These are phyloP conservation scores for Serendipita sp. DNA, from an alignment of 768 basidiomycete species.

Conservation along the genomic window DNA sequence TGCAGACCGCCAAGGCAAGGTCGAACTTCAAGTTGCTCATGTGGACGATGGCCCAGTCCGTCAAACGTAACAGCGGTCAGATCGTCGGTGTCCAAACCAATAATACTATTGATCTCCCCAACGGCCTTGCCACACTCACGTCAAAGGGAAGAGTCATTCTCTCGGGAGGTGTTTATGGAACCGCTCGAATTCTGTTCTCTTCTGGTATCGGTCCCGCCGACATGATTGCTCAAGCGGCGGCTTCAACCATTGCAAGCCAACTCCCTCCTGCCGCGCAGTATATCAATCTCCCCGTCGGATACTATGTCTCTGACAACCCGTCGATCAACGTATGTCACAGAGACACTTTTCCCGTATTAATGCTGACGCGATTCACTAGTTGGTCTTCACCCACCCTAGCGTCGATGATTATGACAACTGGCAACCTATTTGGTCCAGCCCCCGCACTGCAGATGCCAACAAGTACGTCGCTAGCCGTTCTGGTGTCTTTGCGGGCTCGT, in stretches of 20 bases:
- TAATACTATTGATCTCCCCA: slow-evolving; percentile 37
- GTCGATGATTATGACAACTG: slow-evolving; percentile 54
- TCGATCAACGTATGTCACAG: slow-evolving; percentile 30
- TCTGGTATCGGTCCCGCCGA: slow-evolving; percentile 47
- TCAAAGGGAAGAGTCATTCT: slow-evolving; percentile 44
- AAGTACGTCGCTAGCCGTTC: slow-evolving; percentile 36
- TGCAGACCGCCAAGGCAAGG: slow-evolving; percentile 37
- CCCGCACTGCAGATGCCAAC: slow-evolving; percentile 36
- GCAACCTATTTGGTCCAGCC: slow-evolving; percentile 36
- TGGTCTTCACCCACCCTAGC: slow-evolving; percentile 47
- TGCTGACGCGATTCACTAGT: not conserved
- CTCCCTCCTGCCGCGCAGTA: slow-evolving; percentile 34
- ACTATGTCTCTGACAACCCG: slow-evolving; percentile 40
- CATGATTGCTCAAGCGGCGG: slow-evolving; percentile 34
- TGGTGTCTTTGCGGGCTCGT: slow-evolving; percentile 41
- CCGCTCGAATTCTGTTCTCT: slow-evolving; percentile 40
- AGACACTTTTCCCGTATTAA: not conserved
- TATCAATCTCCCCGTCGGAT: slow-evolving; percentile 45
- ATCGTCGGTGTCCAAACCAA: slow-evolving; percentile 48
- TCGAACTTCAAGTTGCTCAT: slow-evolving; percentile 35
- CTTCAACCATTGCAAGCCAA: slow-evolving; percentile 29
- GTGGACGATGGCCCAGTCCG: slow-evolving; percentile 32
- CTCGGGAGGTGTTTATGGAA: slow-evolving; percentile 40
- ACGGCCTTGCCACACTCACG: slow-evolving; percentile 38
- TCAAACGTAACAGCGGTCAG: slow-evolving; percentile 38